phyloP scores from a whole-genome alignment of 129 eudicot genomes.

The Artemisia argyi region DNA sequence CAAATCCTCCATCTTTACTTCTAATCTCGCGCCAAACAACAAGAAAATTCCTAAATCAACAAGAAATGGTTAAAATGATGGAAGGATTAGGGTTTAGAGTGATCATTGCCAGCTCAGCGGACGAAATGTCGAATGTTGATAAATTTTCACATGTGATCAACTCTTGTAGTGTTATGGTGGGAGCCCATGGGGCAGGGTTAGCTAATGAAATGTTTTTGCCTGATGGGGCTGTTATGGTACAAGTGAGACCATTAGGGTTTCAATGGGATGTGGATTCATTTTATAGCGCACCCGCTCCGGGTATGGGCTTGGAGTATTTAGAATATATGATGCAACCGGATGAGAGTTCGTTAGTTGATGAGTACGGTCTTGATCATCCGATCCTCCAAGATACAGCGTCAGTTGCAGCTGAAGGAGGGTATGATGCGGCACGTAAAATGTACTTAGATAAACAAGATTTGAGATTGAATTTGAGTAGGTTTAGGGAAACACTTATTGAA shows the following conservation, averaged over 20 bases:
- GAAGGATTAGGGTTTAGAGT: slow-evolving; percentile 31
- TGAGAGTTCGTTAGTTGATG: slow-evolving; percentile 43
- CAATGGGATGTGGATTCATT: slow-evolving; percentile 34
- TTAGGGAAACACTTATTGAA: slow-evolving; percentile 44
- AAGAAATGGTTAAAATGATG: slow-evolving; percentile 31
- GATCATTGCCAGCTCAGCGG: slow-evolving; percentile 30
- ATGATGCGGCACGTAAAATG: slow-evolving; percentile 41
- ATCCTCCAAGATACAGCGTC: slow-evolving; percentile 37
- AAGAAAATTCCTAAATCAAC: slow-evolving; percentile 32
- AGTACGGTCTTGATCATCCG: slow-evolving; percentile 43
- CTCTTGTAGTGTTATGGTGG: slow-evolving; percentile 38
- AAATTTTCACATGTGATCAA: slow-evolving; percentile 31
- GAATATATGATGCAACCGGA: slow-evolving; percentile 44
- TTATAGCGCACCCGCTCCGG: slow-evolving; percentile 40
- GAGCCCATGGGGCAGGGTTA: slow-evolving; percentile 46
- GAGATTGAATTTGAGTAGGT: slow-evolving; percentile 41
- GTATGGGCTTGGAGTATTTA: slow-evolving; percentile 42
- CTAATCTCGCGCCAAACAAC: slow-evolving; percentile 32
- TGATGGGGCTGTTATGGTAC: slow-evolving; percentile 38
- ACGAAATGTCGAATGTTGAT: slow-evolving; percentile 31
- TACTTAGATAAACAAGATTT: slow-evolving; percentile 51
- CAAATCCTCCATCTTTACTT: slow-evolving; percentile 7
- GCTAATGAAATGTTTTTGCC: slow-evolving; percentile 36
- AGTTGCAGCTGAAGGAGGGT: slow-evolving; percentile 33
- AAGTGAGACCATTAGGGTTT: slow-evolving; percentile 36